These are phyloP conservation scores for Adansonia digitata DNA, from an alignment of 345 rosid genomes.

Conservation along the genomic window DNA sequence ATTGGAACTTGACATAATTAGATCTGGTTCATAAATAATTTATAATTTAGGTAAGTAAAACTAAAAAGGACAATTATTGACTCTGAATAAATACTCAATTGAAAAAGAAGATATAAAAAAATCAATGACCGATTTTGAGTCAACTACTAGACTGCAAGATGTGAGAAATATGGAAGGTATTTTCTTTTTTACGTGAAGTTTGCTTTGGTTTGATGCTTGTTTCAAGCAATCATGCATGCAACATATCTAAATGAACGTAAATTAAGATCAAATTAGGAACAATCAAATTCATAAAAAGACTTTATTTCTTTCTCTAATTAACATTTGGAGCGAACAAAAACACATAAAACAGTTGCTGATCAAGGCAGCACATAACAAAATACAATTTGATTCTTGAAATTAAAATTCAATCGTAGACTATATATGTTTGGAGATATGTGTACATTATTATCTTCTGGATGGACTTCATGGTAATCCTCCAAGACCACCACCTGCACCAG, in stretches of 20 bases:
- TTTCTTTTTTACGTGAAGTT: background rate
- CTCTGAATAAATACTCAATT: no score
- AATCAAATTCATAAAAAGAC: background rate
- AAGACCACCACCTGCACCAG: constrained; percentile 24
- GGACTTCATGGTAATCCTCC: constrained; percentile 2
- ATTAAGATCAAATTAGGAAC: background rate
- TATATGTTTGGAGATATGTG: background rate
- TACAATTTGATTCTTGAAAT: background rate
- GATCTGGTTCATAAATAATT: no score
- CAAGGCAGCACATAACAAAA: background rate
- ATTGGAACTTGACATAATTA: no score
- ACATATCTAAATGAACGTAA: background rate
- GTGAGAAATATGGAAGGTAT: no score
- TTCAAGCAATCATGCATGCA: background rate
- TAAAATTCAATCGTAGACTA: background rate
- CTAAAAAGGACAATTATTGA: no score
- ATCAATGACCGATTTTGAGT: no score
- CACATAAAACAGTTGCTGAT: background rate
- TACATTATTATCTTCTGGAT: background rate
- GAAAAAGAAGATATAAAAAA: no score
- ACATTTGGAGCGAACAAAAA: background rate
- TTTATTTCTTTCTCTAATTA: background rate
- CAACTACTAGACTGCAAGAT: no score
- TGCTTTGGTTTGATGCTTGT: background rate
- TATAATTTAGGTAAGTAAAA: no score